phyloP scores from a whole-genome alignment of 2,329 filamentous ascomycete species.

The Colletotrichum camelliae region DNA sequence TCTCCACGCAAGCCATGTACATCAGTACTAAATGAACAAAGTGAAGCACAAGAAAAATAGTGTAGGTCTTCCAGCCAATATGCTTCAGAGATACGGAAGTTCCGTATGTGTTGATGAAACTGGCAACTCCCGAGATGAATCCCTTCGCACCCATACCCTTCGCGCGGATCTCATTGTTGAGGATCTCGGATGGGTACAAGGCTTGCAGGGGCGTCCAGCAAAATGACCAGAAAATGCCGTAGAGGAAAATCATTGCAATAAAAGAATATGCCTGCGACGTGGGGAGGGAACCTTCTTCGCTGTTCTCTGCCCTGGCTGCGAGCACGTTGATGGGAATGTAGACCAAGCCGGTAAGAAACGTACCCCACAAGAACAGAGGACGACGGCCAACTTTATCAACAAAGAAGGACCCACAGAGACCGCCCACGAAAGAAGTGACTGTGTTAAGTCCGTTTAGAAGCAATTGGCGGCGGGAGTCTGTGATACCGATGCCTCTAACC shows the following conservation, averaged over 20 bases:
- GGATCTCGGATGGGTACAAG: slow-evolving; percentile 41
- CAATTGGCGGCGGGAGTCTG: slow-evolving; percentile 33
- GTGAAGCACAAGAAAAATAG: slow-evolving; percentile 49
- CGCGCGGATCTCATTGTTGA: slow-evolving; percentile 38
- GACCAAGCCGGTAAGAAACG: slow-evolving; percentile 34
- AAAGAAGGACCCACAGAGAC: slow-evolving; percentile 42
- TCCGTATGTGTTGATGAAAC: slow-evolving; percentile 39
- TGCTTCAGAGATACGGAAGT: slow-evolving; percentile 48
- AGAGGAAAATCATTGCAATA: slow-evolving; percentile 46
- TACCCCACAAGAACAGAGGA: slow-evolving; percentile 49
- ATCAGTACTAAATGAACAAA: slow-evolving; percentile 26
- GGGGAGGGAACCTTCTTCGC: not conserved
- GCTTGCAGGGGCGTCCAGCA: slow-evolving; percentile 52
- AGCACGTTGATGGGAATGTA: slow-evolving; percentile 36
- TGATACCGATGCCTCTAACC: slow-evolving; percentile 49
- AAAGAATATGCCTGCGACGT: slow-evolving; percentile 16
- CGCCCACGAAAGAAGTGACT: slow-evolving; percentile 46
- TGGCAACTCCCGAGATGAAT: slow-evolving; percentile 36
- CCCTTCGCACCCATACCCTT: slow-evolving; percentile 48
- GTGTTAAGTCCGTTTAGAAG: slow-evolving; percentile 45
- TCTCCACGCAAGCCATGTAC: slow-evolving; percentile 44
- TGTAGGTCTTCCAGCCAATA: slow-evolving; percentile 48
- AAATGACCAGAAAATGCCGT: slow-evolving; percentile 47
- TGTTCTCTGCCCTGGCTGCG: slow-evolving; percentile 25
- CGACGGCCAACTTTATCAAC: slow-evolving; percentile 52